These are phyloP conservation scores for Elongisporangium prolatum DNA, from an alignment of 352 stramenopile genomes.

Conservation along the genomic window DNA sequence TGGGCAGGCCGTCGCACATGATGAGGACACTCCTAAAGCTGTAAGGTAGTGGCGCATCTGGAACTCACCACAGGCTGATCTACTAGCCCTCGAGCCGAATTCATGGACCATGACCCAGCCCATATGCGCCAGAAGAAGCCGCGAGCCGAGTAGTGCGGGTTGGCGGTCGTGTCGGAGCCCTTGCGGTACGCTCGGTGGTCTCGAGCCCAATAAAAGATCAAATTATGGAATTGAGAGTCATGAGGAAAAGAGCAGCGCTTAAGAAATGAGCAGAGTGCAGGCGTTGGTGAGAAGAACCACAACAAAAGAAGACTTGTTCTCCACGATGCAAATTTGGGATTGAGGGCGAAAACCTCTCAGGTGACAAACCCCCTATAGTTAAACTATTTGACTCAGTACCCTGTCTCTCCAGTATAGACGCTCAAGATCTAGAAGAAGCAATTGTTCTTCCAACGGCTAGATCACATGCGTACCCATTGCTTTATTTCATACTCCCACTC, in stretches of 20 bases:
- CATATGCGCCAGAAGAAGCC: constrained; percentile 97
- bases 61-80: constrained; percentile 89
- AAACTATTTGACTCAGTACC: too few relatives aligned
- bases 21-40: constrained; percentile 78
- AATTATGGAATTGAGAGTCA: constrained; percentile 95
- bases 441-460: too few relatives aligned
- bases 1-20: constrained; percentile 95
- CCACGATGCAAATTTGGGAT: too few relatives aligned
- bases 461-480: too few relatives aligned
- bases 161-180: constrained; percentile 88
- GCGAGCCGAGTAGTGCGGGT: constrained; percentile 90
- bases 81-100: constrained; percentile 84
- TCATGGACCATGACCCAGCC: constrained; percentile 97
- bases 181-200: constrained; percentile 97
- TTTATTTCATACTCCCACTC: too few relatives aligned
- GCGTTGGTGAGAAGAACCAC: too few relatives aligned
- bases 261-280: too few relatives aligned
- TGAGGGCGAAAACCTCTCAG: too few relatives aligned
- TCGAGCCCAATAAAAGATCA: constrained; percentile 94
- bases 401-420: too few relatives aligned
- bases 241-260: constrained; percentile 89
- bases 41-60: constrained; percentile 91
- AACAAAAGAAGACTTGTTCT: too few relatives aligned
- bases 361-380: too few relatives aligned
- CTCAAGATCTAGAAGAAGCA: too few relatives aligned